Evolutionary conservation across 1,139 yeast species (phyloP), one percentile per base, ranked within the genome.

Genomic region (Lodderomyces orthopsilosis): DNA sequence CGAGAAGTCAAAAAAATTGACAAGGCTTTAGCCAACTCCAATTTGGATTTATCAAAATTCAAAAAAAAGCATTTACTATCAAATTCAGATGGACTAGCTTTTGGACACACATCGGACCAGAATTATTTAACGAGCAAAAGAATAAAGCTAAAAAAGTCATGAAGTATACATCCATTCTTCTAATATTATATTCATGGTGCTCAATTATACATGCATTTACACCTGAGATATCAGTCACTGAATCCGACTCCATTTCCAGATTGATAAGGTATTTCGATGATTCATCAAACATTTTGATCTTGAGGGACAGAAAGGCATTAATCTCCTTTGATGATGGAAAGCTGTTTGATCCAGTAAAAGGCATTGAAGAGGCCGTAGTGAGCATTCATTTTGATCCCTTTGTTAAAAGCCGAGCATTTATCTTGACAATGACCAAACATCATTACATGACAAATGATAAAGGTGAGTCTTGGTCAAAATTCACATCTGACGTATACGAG

Each of bases 241-340:
- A 48, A 26, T 44, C 50, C 27, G 46, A 50, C 1, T 35, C 40
- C 6, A 43, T 48, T 5, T 51, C 63, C 2, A 51, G 58, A 9
- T 52, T 47, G 6, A 46, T 66, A 2, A 41, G 65, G 5, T 81
- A 79, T 52, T 77, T 82, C 51, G 85, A 81, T 50, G 86, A 81
- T 54, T 76, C 85, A 0, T 54, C 77, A 3, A 66, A 66, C 14
- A 55, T 83, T 6, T 51, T 85, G 34, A 64, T 69, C 10, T 58
- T 72, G 37, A 68, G 68, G 10, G 57, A 61, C 0, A 41, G 47
- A 0, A 45, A 50, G 4, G 58, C 81, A 2, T 62, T 50, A 33
- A 52, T 75, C 8, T 82, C 91, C 0, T 63, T 58, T 13, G 76
- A 85, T 55, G 80, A 82, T 51, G 94, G 94, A 6, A 67, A 58